A percentile compares a stretch with the other conserved stretches of the same genome.
Conservation (phyloP, 2,329 filamentous ascomycete genomes). For the Aspergillus intermedius region DNA sequence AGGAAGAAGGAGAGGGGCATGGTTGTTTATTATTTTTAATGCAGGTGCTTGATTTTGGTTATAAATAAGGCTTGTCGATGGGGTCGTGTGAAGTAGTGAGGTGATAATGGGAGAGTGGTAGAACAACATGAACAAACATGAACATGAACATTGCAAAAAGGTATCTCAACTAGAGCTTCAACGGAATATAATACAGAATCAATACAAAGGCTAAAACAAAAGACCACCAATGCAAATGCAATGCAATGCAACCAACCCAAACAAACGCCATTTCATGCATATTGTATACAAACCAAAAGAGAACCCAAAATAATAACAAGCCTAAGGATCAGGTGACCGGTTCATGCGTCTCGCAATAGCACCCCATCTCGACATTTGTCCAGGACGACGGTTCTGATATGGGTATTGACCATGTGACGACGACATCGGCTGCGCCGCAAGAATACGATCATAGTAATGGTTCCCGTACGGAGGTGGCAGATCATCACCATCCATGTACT, state of each 20-base stretch:
- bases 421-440: not conserved
- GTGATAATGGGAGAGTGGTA: too few relatives aligned
- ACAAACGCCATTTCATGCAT: not conserved
- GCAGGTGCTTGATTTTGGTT: too few relatives aligned
- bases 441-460: slow-evolving; percentile 14
- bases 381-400: not conserved
- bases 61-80: too few relatives aligned
- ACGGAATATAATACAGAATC: not conserved
- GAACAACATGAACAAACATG: too few relatives aligned
- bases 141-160: too few relatives aligned
- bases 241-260: not conserved
- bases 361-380: slow-evolving; percentile 17
- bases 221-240: not conserved
- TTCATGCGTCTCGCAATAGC: slow-evolving; percentile 18
- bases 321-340: not conserved
- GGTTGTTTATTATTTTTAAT: too few relatives aligned
- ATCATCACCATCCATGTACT: slow-evolving; percentile 1
- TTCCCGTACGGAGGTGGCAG: slow-evolving; percentile 24
- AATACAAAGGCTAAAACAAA: not conserved
- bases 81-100: too few relatives aligned
- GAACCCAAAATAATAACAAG: not conserved
- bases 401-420: not conserved
- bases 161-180: too few relatives aligned
- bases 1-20: too few relatives aligned
- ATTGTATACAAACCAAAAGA: not conserved